phyloP scores from a whole-genome alignment of 176 grass and related monocot species.

The Pharus latifolius region DNA sequence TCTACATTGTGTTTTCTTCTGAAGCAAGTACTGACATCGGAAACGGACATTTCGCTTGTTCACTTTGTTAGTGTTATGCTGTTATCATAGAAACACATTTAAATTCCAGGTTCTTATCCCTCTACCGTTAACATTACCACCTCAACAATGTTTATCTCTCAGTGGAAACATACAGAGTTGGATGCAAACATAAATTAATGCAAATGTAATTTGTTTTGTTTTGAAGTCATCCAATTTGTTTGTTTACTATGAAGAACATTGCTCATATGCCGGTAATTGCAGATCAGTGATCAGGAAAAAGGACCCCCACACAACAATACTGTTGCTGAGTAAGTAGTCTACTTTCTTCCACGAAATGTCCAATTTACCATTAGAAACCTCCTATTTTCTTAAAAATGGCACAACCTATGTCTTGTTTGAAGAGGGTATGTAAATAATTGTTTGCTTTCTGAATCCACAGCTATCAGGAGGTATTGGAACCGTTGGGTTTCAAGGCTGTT shows the following conservation, averaged over 20 bases:
- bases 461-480: constrained; percentile 54
- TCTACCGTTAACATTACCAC: too few relatives aligned
- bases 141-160: neutral
- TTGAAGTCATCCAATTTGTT: neutral
- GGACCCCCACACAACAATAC: constrained; percentile 70
- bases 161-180: neutral
- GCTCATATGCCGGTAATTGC: constrained; percentile 14
- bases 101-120: neutral
- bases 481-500: constrained; percentile 57
- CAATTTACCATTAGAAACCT: neutral
- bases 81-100: neutral
- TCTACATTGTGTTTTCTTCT: neutral
- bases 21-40: neutral
- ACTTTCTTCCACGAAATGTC: neutral
- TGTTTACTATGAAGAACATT: constrained; percentile 14
- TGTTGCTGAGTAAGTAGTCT: constrained; percentile 54
- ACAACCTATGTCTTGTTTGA: constrained; percentile 2
- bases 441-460: constrained; percentile 28
- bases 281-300: constrained; percentile 64
- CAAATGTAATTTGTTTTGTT: neutral
- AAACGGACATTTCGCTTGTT: neutral
- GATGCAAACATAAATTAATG: constrained; percentile 1
- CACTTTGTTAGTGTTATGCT: neutral
- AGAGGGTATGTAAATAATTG: neutral
- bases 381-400: neutral